Evolutionary conservation across 768 basidiomycete genomes (phyloP).

Genomic region (Leccinum truebloodii): DNA sequence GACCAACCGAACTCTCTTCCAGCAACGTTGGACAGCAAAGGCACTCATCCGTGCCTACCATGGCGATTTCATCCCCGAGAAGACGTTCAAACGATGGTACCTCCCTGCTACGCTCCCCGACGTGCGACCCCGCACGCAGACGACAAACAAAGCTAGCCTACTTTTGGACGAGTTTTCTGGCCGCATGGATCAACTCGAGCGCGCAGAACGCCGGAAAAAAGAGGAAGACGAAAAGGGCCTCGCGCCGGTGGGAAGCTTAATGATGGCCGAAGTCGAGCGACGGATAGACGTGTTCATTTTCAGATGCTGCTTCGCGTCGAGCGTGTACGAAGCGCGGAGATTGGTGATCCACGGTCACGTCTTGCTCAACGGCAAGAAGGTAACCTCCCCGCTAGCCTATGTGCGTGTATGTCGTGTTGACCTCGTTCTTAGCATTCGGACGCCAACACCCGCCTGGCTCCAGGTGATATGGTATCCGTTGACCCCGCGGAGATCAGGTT

Average conservation of each 20-base stretch:
- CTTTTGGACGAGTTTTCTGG: conserved; percentile 59
- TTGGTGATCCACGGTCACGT: conserved; percentile 88
- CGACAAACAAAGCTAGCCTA: conserved; percentile 38
- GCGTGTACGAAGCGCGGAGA: conserved; percentile 86
- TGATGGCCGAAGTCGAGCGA: conserved; percentile 94
- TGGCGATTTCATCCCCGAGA: conserved; percentile 91
- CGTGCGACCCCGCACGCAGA: conserved; percentile 60
- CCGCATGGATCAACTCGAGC: conserved; percentile 45
- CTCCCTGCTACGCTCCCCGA: conserved; percentile 85
- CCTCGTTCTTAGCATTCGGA: conserved; percentile 61
- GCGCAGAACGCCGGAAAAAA: conserved; percentile 46
- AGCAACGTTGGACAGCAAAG: conserved; percentile 90
- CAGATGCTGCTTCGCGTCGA: conserved; percentile 82
- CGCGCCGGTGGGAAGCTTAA: conserved; percentile 92
- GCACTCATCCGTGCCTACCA: conserved; percentile 90
- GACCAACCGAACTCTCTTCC: conserved; percentile 69
- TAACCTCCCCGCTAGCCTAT: conserved; percentile 37
- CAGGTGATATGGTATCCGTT: conserved; percentile 93
- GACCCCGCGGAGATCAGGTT: conserved; percentile 80
- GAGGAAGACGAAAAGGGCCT: conserved; percentile 62
- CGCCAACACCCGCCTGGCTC: conserved; percentile 84
- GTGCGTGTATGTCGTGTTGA: conserved; percentile 31
- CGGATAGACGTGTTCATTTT: conserved; percentile 92
- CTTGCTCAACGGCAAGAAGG: conserved; percentile 86
- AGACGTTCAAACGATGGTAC: conserved; percentile 94